These are phyloP conservation scores for Cucumis hystrix DNA, from an alignment of 306 rosid species.

Conservation along the genomic window DNA sequence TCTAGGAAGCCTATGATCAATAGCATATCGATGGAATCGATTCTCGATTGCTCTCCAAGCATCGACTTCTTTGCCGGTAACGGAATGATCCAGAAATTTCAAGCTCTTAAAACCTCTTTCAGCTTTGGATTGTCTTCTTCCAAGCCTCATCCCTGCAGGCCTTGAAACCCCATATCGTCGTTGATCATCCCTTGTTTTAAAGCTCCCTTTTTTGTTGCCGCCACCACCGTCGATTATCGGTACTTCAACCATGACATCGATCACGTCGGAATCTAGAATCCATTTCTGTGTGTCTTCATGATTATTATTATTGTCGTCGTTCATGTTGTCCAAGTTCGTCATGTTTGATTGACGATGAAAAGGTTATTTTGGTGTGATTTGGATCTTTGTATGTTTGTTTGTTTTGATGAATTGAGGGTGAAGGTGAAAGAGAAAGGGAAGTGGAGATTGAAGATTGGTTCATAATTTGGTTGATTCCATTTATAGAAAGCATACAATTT, in stretches of 20 bases:
- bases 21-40: slow-evolving; percentile 35
- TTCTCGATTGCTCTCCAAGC: slow-evolving; percentile 54
- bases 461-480: not conserved
- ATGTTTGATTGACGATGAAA: not conserved
- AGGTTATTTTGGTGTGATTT: not conserved
- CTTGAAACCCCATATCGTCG: slow-evolving; percentile 3
- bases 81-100: slow-evolving; percentile 56
- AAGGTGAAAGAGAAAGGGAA: slow-evolving; percentile 7
- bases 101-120: slow-evolving; percentile 53
- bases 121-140: slow-evolving; percentile 35
- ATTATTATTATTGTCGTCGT: no score
- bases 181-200: not conserved
- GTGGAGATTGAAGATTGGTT: not conserved
- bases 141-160: slow-evolving; percentile 1
- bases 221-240: not conserved
- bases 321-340: slow-evolving; percentile 12
- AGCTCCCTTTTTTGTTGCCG: slow-evolving; percentile 8
- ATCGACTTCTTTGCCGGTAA: slow-evolving; percentile 56
- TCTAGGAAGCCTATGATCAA: slow-evolving; percentile 35
- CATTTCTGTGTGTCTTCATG: slow-evolving; percentile 27
- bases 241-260: slow-evolving; percentile 33
- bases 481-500: not conserved
- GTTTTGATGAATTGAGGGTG: not conserved
- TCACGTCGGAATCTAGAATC: slow-evolving; percentile 37
- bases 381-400: not conserved